phyloP scores from a whole-genome alignment of 345 rosid species.

The Boechera retrofracta region DNA sequence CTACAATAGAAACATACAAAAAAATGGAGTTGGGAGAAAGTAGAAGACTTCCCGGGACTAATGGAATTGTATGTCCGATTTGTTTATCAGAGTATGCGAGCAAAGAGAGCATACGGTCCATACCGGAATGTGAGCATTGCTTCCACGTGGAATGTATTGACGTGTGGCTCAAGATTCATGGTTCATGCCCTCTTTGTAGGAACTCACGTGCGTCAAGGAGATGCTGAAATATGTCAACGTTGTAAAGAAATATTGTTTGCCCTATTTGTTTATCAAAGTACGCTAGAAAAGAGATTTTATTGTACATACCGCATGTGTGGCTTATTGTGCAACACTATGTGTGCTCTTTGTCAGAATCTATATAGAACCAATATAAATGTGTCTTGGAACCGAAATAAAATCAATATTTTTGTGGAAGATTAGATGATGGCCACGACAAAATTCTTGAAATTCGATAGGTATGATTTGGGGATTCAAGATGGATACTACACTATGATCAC shows the following conservation, averaged over 20 bases:
- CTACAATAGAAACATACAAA: slow-evolving; percentile 66
- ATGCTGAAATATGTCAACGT: not conserved
- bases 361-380: too few species aligned
- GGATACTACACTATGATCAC: not conserved
- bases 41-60: slow-evolving; percentile 57
- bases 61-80: slow-evolving; percentile 59
- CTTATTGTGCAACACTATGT: too few species aligned
- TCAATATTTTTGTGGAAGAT: not conserved
- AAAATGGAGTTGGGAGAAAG: slow-evolving; percentile 71
- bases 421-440: too few species aligned
- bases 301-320: too few species aligned
- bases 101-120: slow-evolving; percentile 55
- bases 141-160: slow-evolving; percentile 73
- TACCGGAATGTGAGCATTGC: slow-evolving; percentile 70
- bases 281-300: too few species aligned
- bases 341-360: too few species aligned
- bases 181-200: slow-evolving; percentile 68
- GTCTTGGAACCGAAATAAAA: not conserved
- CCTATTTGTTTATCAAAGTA: too few species aligned
- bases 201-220: slow-evolving; percentile 39
- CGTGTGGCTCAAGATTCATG: slow-evolving; percentile 63
- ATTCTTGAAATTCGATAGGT: too few species aligned
- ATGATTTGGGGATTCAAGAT: not conserved
- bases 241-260: not conserved
- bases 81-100: slow-evolving; percentile 64